Evolutionary conservation across 768 basidiomycete species (phyloP), one percentile per base, ranked within the genome.

Genomic region (Baorangia bicolor): DNA sequence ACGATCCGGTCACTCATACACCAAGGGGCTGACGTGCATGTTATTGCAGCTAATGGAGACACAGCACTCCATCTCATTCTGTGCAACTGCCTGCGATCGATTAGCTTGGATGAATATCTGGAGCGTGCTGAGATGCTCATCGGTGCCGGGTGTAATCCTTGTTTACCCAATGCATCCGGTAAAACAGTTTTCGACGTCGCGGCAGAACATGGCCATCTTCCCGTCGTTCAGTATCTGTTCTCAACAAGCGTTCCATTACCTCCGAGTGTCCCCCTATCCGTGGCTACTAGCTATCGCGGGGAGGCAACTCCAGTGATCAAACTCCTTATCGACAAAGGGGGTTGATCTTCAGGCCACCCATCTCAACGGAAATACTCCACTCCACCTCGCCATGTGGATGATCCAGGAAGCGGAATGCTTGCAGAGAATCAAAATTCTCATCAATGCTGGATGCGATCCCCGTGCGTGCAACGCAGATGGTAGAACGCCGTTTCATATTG

Each of bases 51-150:
- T 0, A 1, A 14, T 10, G 44, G 44, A 2, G 7, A 31, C 8
- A 45, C 44, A 2, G 20, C 30, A n/a, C 44, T 45, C 20, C 44
- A 31, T 9, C 2, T 30, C 4, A 3, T 31, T 45, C 12, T 31
- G 11, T 0, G 5, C 3, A 2, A 0, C 2, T 18, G 4, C 6
- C 3, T 3, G 3, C n/a, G n/a, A 8, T 0, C 1, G 0, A 12
- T n/a, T n/a, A n/a, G n/a, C 28, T 1, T 2, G 27, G 44, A 46
- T 1, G 23, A 48, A 4, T 13, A 3, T 35, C 18, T 33, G 28
- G 30, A 30, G 3, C 2, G 20, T 31, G 44, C 4, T 7, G 23
- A 34, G 10, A 5, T 41, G 2, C 23, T 41, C 3, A 3, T 41
- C 40, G 5, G 8, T 8, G 40, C 40, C 16, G 13, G 23, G 12